Conservation (phyloP, 495 filamentous ascomycete species). For the Physcia stellaris region DNA sequence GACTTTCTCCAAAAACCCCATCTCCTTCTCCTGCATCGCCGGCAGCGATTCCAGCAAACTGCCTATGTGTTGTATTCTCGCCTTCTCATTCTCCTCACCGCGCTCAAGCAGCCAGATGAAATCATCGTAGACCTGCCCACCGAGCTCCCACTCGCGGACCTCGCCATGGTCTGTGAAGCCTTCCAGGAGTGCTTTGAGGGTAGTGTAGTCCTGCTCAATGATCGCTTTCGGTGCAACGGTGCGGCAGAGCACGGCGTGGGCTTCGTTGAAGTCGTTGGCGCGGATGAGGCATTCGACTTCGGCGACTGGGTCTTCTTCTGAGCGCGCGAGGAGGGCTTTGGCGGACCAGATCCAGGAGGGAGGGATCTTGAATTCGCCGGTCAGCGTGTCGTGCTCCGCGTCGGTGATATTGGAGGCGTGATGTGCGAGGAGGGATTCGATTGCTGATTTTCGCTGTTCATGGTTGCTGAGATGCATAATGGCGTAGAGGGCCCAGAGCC, state of each 20-base stretch:
- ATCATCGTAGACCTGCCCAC: slow-evolving; percentile 71
- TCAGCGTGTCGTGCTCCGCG: slow-evolving; percentile 39
- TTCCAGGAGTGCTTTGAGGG: slow-evolving; percentile 46
- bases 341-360: slow-evolving; percentile 72
- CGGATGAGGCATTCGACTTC: slow-evolving; percentile 66
- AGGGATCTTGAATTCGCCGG: slow-evolving; percentile 50
- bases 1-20: slow-evolving; percentile 56
- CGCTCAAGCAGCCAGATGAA: slow-evolving; percentile 46
- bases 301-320: slow-evolving; percentile 44
- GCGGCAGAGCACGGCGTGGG: slow-evolving; percentile 65
- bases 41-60: slow-evolving; percentile 51
- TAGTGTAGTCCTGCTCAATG: slow-evolving; percentile 60
- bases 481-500: slow-evolving; percentile 58
- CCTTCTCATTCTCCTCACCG: slow-evolving; percentile 16
- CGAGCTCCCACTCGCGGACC: slow-evolving; percentile 52
- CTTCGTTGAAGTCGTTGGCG: slow-evolving; percentile 62
- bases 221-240: slow-evolving; percentile 67
- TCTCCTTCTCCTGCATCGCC: slow-evolving; percentile 38
- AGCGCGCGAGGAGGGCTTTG: slow-evolving; percentile 68
- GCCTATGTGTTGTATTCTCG: slow-evolving; percentile 31
- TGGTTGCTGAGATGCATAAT: slow-evolving; percentile 60
- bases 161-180: slow-evolving; percentile 47
- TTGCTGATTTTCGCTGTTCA: slow-evolving; percentile 45
- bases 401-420: slow-evolving; percentile 41
- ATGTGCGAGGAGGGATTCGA: slow-evolving; percentile 38